A percentile compares a stretch with the other conserved stretches of the same genome.
These are phyloP conservation scores for Otatea glauca DNA, from an alignment of 176 grass and related monocot species.

Conservation along the genomic window DNA sequence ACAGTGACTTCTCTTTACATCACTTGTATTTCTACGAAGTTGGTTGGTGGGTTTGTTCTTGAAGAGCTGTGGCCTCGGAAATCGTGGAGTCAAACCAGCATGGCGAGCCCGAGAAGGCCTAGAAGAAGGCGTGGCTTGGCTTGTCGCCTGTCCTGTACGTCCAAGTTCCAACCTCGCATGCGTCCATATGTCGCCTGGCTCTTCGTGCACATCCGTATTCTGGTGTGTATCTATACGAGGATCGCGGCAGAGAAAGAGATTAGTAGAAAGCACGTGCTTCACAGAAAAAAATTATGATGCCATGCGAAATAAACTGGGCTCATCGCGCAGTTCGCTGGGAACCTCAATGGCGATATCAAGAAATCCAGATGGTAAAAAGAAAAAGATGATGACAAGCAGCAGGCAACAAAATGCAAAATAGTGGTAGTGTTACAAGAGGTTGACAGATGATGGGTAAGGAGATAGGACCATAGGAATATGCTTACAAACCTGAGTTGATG, in stretches of 20 bases:
- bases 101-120: constrained; percentile 48
- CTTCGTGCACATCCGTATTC: background rate
- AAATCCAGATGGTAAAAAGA: background rate
- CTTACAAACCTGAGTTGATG: background rate
- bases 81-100: constrained; percentile 54
- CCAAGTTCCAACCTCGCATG: constrained; percentile 41
- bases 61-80: background rate
- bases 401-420: background rate
- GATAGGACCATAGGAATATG: background rate
- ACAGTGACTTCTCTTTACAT: background rate
- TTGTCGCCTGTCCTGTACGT: constrained; percentile 25
- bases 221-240: background rate
- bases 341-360: background rate
- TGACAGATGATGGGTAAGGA: background rate
- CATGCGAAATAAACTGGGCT: background rate
- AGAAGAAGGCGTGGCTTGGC: constrained; percentile 36
- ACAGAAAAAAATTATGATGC: background rate
- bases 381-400: background rate
- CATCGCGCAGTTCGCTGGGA: background rate
- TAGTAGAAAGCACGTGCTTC: background rate
- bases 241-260: background rate
- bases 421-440: too few species aligned
- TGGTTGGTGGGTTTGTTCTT: background rate
- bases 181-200: background rate
- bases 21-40: constrained; percentile 3